Conservation (phyloP, 257 asterid genomes). For the Gentiana straminea region DNA sequence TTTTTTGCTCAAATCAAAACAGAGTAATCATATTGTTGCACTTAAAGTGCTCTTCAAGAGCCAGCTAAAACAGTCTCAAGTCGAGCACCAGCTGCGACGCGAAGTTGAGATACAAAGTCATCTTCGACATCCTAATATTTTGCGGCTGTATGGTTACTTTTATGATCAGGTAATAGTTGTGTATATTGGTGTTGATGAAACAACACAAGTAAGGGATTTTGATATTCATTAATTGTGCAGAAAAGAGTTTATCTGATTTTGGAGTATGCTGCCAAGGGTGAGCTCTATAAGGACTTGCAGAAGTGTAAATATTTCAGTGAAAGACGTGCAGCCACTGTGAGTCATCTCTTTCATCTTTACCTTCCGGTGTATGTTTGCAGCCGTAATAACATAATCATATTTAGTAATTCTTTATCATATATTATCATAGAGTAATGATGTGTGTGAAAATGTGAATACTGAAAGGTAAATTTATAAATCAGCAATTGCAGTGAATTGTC, state of each 20-base stretch:
- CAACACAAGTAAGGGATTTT: background rate
- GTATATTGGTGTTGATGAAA: too few relatives aligned
- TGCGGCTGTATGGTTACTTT: constrained; percentile 85
- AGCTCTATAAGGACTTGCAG: constrained; percentile 82
- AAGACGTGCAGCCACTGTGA: constrained; percentile 87
- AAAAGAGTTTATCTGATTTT: constrained; percentile 84
- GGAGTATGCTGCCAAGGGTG: constrained; percentile 94
- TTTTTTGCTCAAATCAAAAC: constrained; percentile 9
- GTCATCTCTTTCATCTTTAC: constrained; percentile 14
- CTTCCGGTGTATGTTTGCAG: background rate
- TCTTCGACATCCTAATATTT: constrained; percentile 90
- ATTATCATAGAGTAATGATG: too few relatives aligned
- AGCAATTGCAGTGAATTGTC: too few relatives aligned
- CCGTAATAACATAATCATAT: too few relatives aligned
- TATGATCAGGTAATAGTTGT: constrained; percentile 58
- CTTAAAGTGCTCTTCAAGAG: constrained; percentile 79
- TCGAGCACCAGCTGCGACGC: constrained; percentile 94
- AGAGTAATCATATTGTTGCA: constrained; percentile 91
- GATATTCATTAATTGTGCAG: constrained; percentile 31
- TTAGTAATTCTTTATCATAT: background rate
- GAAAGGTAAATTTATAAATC: too few relatives aligned
- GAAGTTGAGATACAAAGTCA: constrained; percentile 97
- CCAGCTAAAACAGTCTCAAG: constrained; percentile 86
- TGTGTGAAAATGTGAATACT: too few relatives aligned
- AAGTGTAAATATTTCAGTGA: constrained; percentile 82